phyloP scores from a whole-genome alignment of 306 rosid genomes.

The Quercus cerris region DNA sequence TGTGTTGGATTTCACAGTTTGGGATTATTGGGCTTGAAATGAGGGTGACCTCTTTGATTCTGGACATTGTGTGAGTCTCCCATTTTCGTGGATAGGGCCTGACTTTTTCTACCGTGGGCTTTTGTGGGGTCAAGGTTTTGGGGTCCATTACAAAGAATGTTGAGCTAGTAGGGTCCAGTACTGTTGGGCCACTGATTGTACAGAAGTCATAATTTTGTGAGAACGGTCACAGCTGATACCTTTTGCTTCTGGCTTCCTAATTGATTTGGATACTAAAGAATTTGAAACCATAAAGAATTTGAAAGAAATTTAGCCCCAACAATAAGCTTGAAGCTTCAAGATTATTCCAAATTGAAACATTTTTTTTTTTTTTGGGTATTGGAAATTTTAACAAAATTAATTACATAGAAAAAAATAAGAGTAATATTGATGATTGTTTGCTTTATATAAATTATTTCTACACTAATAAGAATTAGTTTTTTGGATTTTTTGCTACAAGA shows the following conservation, averaged over 20 bases:
- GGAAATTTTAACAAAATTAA: too few species aligned
- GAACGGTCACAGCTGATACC: conserved; percentile 36
- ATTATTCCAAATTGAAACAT: too few species aligned
- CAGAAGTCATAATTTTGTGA: conserved; percentile 38
- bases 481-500: too few species aligned
- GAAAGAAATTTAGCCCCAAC: too few species aligned
- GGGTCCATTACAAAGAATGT: conserved; percentile 31
- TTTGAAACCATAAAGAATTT: not conserved
- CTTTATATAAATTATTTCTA: too few species aligned
- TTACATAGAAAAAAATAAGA: too few species aligned
- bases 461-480: too few species aligned
- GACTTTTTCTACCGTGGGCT: conserved; percentile 20
- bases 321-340: too few species aligned
- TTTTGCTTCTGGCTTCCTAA: not conserved
- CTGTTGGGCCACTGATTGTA: conserved; percentile 27
- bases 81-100: conserved; percentile 41
- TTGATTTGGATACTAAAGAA: not conserved
- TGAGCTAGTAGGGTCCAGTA: conserved; percentile 35
- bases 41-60: conserved; percentile 17
- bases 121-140: not conserved
- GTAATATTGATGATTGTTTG: too few species aligned
- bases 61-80: conserved; percentile 10
- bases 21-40: conserved; percentile 33
- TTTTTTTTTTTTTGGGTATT: too few species aligned
- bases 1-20: conserved; percentile 30